Evolutionary conservation across 495 filamentous ascomycete species (phyloP).

Genomic region (Apiosordaria backusii): DNA sequence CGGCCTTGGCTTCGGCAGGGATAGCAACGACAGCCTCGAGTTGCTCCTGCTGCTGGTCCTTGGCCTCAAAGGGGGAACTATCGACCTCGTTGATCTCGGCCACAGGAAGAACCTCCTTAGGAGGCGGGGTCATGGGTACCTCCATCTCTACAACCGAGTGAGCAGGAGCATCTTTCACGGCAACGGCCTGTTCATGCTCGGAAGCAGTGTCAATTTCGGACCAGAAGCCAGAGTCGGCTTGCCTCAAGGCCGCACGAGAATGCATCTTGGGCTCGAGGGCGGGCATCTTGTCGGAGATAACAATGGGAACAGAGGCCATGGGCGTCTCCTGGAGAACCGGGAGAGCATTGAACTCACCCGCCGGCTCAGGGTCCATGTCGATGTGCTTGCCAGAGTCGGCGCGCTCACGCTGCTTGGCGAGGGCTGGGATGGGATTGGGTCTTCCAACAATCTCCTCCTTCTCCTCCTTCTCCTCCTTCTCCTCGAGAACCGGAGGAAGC

Average conservation of each 20-base stretch:
- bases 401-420: constrained; percentile 16
- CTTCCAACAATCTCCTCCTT: constrained; percentile 6
- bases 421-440: not conserved
- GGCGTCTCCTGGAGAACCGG: constrained; percentile 14
- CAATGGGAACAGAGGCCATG: not conserved
- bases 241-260: constrained; percentile 14
- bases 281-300: constrained; percentile 11
- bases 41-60: constrained; percentile 4
- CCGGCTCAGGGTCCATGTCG: constrained; percentile 17
- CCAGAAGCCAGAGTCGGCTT: constrained; percentile 37
- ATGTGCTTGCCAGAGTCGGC: constrained; percentile 31
- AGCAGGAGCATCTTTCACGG: not conserved
- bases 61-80: not conserved
- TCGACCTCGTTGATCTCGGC: constrained; percentile 11
- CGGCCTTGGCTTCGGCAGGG: not conserved
- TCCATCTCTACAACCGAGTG: not conserved
- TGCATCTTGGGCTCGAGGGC: constrained; percentile 16
- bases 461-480: constrained; percentile 15
- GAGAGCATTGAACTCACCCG: constrained; percentile 14
- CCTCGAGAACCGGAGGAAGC: not conserved
- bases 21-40: not conserved
- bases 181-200: constrained; percentile 7
- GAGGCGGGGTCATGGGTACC: not conserved
- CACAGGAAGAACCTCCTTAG: not conserved
- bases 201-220: not conserved